phyloP scores from a whole-genome alignment of 768 basidiomycete genomes.

The Inosperma sp. region DNA sequence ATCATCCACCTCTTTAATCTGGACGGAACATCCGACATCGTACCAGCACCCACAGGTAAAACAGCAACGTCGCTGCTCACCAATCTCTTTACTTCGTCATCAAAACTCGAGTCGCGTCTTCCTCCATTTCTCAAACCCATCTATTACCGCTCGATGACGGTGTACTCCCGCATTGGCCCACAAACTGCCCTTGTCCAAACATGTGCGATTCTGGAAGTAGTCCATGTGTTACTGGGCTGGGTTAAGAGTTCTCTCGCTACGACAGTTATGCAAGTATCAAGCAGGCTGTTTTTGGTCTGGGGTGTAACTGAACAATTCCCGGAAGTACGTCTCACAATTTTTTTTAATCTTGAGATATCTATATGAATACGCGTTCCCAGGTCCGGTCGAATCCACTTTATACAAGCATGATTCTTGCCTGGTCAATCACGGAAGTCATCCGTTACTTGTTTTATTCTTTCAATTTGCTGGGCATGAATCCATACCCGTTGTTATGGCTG shows the following conservation, averaged over 20 bases:
- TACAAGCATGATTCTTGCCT: constrained; percentile 87
- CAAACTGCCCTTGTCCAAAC: constrained; percentile 75
- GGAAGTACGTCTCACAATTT: constrained; percentile 39
- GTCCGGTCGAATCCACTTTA: constrained; percentile 74
- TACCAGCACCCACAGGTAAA: constrained; percentile 17
- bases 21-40: constrained; percentile 34
- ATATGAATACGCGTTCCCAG: constrained; percentile 33
- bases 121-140: constrained; percentile 40
- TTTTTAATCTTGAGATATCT: background rate
- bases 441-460: constrained; percentile 87
- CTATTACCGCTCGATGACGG: constrained; percentile 49
- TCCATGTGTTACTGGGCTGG: constrained; percentile 74
- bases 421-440: constrained; percentile 88
- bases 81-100: constrained; percentile 34
- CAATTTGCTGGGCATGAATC: constrained; percentile 53
- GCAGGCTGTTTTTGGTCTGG: constrained; percentile 83
- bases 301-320: constrained; percentile 65
- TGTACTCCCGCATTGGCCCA: constrained; percentile 57
- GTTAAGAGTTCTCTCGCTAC: constrained; percentile 75
- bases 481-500: constrained; percentile 52
- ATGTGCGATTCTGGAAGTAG: constrained; percentile 75
- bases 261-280: constrained; percentile 74
- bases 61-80: constrained; percentile 37
- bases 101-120: constrained; percentile 22
- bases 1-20: constrained; percentile 46